These are phyloP conservation scores for Cryptococcus neoformans DNA, from an alignment of 1,284 basidiomycete species.

Conservation along the genomic window DNA sequence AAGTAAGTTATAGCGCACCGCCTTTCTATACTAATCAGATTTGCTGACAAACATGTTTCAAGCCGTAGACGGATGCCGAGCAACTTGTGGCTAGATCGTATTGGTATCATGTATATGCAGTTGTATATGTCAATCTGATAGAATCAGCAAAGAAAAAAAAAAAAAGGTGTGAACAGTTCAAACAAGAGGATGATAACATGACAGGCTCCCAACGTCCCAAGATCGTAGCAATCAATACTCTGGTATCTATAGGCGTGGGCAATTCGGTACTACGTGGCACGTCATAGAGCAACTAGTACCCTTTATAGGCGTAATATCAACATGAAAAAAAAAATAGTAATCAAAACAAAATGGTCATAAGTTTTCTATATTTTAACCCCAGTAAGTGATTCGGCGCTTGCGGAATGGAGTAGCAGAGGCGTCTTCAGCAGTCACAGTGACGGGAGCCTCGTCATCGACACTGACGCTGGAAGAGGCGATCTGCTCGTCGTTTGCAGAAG, in stretches of 20 bases:
- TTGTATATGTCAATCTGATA: background rate
- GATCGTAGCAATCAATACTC: conserved; percentile 2
- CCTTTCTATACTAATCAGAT: background rate
- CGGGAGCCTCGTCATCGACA: background rate
- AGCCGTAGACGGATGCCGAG: conserved; percentile 36
- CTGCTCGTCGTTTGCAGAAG: background rate
- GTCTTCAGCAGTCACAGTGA: conserved; percentile 23
- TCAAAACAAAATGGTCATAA: background rate
- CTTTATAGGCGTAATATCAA: conserved; percentile 2
- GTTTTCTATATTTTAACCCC: conserved; percentile 5
- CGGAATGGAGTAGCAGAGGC: conserved; percentile 4
- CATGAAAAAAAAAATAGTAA: conserved; percentile 1
- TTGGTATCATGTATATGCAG: background rate
- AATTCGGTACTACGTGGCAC: background rate
- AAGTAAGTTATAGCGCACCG: conserved; percentile 24
- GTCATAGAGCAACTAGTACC: background rate
- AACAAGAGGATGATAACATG: background rate
- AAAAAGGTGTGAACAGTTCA: background rate
- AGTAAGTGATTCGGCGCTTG: conserved; percentile 12
- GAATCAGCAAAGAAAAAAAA: background rate
- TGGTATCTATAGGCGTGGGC: background rate
- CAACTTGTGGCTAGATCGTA: conserved; percentile 32
- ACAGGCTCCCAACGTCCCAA: background rate
- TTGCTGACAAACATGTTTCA: background rate
- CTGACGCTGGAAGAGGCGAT: background rate